These are phyloP conservation scores for Rhizopogon rudus DNA, from an alignment of 768 basidiomycete species.

Conservation along the genomic window DNA sequence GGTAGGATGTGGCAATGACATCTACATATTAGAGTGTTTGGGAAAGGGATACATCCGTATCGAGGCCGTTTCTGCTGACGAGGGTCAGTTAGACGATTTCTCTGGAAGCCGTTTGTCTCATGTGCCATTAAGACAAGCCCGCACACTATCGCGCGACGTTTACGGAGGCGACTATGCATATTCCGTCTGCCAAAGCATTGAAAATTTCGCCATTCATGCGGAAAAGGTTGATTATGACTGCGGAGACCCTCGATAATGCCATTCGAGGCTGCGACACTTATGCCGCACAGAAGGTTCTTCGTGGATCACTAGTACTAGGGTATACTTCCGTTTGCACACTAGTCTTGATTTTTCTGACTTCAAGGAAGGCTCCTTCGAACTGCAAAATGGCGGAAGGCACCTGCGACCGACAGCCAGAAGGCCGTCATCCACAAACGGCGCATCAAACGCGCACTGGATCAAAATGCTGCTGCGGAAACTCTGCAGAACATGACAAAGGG, in stretches of 20 bases:
- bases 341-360: slow-evolving; percentile 2
- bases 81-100: slow-evolving; percentile 22
- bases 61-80: slow-evolving; percentile 35
- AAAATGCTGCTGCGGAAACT: slow-evolving; percentile 14
- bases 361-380: slow-evolving; percentile 48
- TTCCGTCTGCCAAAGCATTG: slow-evolving; percentile 36
- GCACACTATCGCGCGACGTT: slow-evolving; percentile 46
- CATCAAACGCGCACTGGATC: slow-evolving; percentile 24
- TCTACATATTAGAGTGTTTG: slow-evolving; percentile 74
- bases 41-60: slow-evolving; percentile 66
- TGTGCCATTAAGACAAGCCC: slow-evolving; percentile 7
- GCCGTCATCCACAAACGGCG: slow-evolving; percentile 50
- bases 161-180: slow-evolving; percentile 46
- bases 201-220: slow-evolving; percentile 51
- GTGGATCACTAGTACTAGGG: slow-evolving; percentile 45
- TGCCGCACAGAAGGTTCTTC: slow-evolving; percentile 48
- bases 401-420: slow-evolving; percentile 61
- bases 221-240: slow-evolving; percentile 48
- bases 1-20: slow-evolving; percentile 71
- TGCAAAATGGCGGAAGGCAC: slow-evolving; percentile 60
- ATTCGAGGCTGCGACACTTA: slow-evolving; percentile 70
- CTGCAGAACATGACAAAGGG: slow-evolving; percentile 62
- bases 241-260: slow-evolving; percentile 52
- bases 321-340: slow-evolving; percentile 24
- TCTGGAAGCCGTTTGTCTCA: background rate